Conservation (phyloP, 2,329 filamentous ascomycete species). For the Clonostachys byssicola region DNA sequence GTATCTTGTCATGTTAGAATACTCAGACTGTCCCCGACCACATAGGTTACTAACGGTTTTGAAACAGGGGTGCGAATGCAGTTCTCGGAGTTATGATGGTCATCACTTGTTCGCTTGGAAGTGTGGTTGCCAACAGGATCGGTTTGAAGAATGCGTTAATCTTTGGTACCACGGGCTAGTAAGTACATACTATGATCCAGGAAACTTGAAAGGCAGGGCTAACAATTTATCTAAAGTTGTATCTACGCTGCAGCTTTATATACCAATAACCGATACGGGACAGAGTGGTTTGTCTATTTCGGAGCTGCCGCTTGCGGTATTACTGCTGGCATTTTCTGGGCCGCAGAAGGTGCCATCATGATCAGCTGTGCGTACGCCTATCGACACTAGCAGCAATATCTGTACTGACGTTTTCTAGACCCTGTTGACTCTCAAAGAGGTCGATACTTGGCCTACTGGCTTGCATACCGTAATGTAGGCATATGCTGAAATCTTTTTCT, state of each 20-base stretch:
- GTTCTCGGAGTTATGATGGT: constrained; percentile 72
- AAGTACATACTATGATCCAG: background rate
- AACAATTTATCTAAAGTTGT: constrained; percentile 19
- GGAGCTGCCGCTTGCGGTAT: constrained; percentile 67
- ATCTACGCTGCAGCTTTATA: constrained; percentile 71
- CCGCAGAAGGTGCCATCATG: constrained; percentile 69
- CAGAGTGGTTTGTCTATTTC: constrained; percentile 64
- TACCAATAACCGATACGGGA: constrained; percentile 66
- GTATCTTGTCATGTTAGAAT: background rate
- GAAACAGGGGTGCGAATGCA: constrained; percentile 54
- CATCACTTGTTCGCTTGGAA: constrained; percentile 62
- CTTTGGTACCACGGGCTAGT: constrained; percentile 55
- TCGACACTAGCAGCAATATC: too few relatives aligned
- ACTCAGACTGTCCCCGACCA: background rate
- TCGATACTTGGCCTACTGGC: constrained; percentile 25
- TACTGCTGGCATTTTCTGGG: constrained; percentile 72
- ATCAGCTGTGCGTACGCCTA: constrained; percentile 54
- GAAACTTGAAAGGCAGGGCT: too few relatives aligned
- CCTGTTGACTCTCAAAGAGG: constrained; percentile 13
- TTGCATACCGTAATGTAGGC: constrained; percentile 23
- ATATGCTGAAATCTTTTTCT: background rate
- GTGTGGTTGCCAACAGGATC: constrained; percentile 59
- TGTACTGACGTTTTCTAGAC: background rate
- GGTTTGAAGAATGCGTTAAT: constrained; percentile 69
- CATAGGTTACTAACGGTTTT: background rate